These are phyloP conservation scores for Leptographium radiaticola DNA, from an alignment of 2,329 filamentous ascomycete genomes.

Conservation along the genomic window DNA sequence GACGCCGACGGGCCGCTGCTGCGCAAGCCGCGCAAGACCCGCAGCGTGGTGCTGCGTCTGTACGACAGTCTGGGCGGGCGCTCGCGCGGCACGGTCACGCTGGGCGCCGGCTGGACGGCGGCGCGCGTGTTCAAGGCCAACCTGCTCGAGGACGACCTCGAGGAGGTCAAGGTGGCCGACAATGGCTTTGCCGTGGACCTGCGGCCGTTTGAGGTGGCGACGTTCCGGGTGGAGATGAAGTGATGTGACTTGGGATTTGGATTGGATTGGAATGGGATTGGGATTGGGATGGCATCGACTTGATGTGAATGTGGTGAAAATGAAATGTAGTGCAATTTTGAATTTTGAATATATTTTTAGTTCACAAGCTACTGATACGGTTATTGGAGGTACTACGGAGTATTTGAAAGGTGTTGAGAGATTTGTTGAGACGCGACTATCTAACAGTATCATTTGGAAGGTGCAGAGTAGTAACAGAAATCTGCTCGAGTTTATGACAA, in stretches of 20 bases:
- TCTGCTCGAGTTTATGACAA: too few species aligned
- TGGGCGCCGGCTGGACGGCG: conserved; percentile 56
- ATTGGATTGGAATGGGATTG: too few species aligned
- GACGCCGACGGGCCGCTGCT: conserved; percentile 11
- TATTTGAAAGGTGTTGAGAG: too few species aligned
- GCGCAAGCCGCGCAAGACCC: conserved; percentile 53
- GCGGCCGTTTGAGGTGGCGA: conserved; percentile 75
- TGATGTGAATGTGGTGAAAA: neutral
- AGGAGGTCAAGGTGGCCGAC: conserved; percentile 40
- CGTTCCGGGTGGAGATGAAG: conserved; percentile 31
- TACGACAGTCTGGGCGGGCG: conserved; percentile 84
- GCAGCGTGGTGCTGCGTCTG: conserved; percentile 69
- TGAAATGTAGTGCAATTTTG: too few species aligned
- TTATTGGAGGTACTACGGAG: too few species aligned
- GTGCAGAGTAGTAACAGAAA: too few species aligned
- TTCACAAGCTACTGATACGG: too few species aligned
- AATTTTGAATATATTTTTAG: too few species aligned
- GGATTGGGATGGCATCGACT: too few species aligned
- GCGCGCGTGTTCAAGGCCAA: conserved; percentile 74
- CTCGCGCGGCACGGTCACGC: conserved; percentile 43
- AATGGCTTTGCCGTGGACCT: conserved; percentile 46
- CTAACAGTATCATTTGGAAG: too few species aligned
- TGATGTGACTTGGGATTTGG: neutral
- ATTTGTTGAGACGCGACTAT: too few species aligned
- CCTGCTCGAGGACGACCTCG: conserved; percentile 73